These are phyloP conservation scores for Moniliophthora roreri DNA, from an alignment of 1,284 basidiomycete genomes.

Conservation along the genomic window DNA sequence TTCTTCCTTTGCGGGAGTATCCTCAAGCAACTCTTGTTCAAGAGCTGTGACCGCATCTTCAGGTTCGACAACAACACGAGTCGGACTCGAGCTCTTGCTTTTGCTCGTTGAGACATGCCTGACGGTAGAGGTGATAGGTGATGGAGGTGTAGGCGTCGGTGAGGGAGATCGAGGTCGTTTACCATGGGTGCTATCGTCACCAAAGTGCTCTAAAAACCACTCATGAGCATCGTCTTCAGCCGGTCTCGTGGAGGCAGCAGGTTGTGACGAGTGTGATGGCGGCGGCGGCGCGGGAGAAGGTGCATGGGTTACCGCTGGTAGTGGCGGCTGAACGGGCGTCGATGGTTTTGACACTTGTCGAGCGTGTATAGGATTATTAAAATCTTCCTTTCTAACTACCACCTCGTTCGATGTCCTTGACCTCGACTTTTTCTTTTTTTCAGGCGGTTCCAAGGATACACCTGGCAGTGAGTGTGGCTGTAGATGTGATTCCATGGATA, in stretches of 20 bases:
- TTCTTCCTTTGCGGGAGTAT: conserved; percentile 19
- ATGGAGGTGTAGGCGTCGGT: conserved; percentile 7
- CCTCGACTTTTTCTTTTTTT: conserved; percentile 3
- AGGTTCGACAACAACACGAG: neutral
- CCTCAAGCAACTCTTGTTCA: conserved; percentile 45
- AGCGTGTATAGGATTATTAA: too few relatives aligned
- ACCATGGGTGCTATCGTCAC: conserved; percentile 30
- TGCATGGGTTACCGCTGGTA: neutral
- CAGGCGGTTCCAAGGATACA: neutral
- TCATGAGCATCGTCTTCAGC: conserved; percentile 52
- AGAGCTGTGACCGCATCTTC: conserved; percentile 35
- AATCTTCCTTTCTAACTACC: neutral
- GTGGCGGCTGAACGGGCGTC: neutral
- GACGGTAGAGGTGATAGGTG: neutral
- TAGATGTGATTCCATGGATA: too few relatives aligned
- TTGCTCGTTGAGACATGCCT: conserved; percentile 13
- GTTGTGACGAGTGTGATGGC: neutral
- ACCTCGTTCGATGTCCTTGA: conserved; percentile 2
- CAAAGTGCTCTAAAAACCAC: conserved; percentile 56
- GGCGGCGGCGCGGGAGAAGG: neutral
- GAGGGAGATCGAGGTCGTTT: conserved; percentile 15
- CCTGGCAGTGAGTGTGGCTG: too few relatives aligned
- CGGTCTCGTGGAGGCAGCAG: conserved; percentile 13
- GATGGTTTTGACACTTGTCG: neutral
- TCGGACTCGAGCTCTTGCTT: conserved; percentile 22